A percentile compares a stretch with the other conserved stretches of the same genome.
phyloP scores from a whole-genome alignment of 2,329 filamentous ascomycete genomes.

The Rhynchosporium graminicola region DNA sequence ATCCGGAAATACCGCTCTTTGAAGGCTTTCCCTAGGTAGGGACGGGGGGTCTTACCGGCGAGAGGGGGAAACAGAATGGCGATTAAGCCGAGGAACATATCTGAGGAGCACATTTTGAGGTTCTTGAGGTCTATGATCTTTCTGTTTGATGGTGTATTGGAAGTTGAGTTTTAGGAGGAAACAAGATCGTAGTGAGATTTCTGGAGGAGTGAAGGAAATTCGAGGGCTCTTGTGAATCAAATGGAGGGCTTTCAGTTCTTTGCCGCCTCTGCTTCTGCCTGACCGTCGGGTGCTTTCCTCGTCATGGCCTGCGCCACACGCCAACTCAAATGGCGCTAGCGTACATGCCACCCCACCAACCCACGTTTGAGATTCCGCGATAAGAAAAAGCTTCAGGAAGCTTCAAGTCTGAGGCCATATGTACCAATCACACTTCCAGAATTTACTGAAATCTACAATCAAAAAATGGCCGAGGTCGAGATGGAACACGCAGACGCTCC shows the following conservation, averaged over 20 bases:
- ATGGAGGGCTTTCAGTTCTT: not conserved
- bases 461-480: constrained; percentile 21
- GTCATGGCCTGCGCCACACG: constrained; percentile 17
- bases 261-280: constrained; percentile 14
- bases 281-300: constrained; percentile 5
- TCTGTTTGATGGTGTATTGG: not conserved
- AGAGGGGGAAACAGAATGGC: constrained; percentile 67
- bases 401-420: too few species aligned
- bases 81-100: constrained; percentile 65
- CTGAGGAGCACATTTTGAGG: constrained; percentile 56
- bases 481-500: constrained; percentile 14
- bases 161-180: not conserved
- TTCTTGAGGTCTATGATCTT: not conserved
- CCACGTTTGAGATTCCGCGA: constrained; percentile 6
- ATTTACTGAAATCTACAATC: not conserved
- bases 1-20: not conserved
- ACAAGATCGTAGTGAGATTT: not conserved
- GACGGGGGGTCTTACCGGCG: constrained; percentile 51
- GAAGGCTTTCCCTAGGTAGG: not conserved
- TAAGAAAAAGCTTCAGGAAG: constrained; percentile 16
- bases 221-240: constrained; percentile 16
- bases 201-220: constrained; percentile 6
- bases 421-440: too few species aligned
- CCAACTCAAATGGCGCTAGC: not conserved
- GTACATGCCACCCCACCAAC: not conserved